Evolutionary conservation across 208 protist genomes (phyloP), one percentile per base, ranked within the genome.

Genomic region (Leishmania braziliensis): DNA sequence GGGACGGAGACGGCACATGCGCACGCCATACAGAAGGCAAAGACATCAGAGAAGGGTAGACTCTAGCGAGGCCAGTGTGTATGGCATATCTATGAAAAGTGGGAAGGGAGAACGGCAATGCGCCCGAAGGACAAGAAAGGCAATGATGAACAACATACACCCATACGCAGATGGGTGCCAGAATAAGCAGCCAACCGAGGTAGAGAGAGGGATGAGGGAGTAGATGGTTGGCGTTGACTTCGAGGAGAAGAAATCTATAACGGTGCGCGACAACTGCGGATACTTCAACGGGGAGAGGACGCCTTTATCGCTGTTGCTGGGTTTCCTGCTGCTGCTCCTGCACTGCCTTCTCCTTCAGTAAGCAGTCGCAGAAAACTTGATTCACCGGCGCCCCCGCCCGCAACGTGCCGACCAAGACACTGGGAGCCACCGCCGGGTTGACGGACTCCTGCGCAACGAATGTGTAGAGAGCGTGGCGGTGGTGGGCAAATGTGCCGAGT

Each of bases 321-420:
- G 46, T 26, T 46, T 29, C 39, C 20, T 54, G 26, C 36, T 53
- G 69, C 69, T 29, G 23, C 39, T 51, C n/a, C 23, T n/a, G 23
- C 18, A 53, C n/a, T n/a, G 72, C 73, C 80, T 76, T 72, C 79
- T 91, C 90, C 84, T 95, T 97, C 48, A 62, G 76, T 39, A 89
- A 83, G 5, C 93, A 89, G 86, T 97, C 93, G 72, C 94, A 95
- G 51, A 97, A 91, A 60, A 92, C 91, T 70, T 90, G 86, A 75
- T 95, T 95, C 23, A 88, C 86, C 14, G 92, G 90, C 0, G 94
- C 80, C 66, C 83, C 80, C 39, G 84, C 36, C 33, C 66, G 75
- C 43, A 50, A 36, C 46, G 77, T 84, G 74, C 77, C 75, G 20
- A 88, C 66, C 56, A 80, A 94, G 65, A 94, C 75, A 33, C 85